Percentiles rank a stretch among this genome's conserved stretches.
These are phyloP conservation scores for Colletotrichum phormii DNA, from an alignment of 2,329 filamentous ascomycete genomes.

Conservation along the genomic window DNA sequence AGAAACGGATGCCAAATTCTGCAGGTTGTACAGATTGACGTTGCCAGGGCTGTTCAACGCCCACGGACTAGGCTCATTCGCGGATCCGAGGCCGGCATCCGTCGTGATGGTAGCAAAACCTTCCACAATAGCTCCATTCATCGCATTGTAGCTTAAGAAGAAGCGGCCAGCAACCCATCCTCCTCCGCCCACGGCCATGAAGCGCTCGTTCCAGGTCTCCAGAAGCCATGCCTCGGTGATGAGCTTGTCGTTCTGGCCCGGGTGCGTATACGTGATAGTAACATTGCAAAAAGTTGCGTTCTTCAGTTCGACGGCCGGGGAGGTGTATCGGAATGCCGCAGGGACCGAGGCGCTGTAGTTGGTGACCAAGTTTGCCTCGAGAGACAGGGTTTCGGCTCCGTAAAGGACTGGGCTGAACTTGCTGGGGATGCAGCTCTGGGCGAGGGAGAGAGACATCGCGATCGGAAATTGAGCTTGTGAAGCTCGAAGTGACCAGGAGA, in stretches of 20 bases:
- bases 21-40: slow-evolving; percentile 39
- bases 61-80: slow-evolving; percentile 30
- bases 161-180: slow-evolving; percentile 42
- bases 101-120: slow-evolving; percentile 39
- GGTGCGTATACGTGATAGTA: slow-evolving; percentile 17
- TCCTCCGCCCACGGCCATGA: slow-evolving; percentile 46
- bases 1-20: slow-evolving; percentile 47
- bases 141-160: slow-evolving; percentile 29
- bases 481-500: neutral
- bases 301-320: slow-evolving; percentile 22
- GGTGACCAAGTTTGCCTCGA: slow-evolving; percentile 33
- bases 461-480: neutral
- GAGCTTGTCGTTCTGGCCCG: slow-evolving; percentile 38
- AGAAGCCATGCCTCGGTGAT: slow-evolving; percentile 43
- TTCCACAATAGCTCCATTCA: slow-evolving; percentile 38
- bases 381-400: slow-evolving; percentile 31
- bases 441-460: slow-evolving; percentile 2
- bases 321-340: slow-evolving; percentile 17
- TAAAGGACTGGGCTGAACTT: slow-evolving; percentile 15
- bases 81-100: slow-evolving; percentile 37
- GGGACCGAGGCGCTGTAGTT: slow-evolving; percentile 34
- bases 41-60: slow-evolving; percentile 35
- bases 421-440: neutral
- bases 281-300: slow-evolving; percentile 29
- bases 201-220: slow-evolving; percentile 44